Evolutionary conservation across 495 filamentous ascomycete species (phyloP).

Genomic region (Annulohypoxylon maeteangense): DNA sequence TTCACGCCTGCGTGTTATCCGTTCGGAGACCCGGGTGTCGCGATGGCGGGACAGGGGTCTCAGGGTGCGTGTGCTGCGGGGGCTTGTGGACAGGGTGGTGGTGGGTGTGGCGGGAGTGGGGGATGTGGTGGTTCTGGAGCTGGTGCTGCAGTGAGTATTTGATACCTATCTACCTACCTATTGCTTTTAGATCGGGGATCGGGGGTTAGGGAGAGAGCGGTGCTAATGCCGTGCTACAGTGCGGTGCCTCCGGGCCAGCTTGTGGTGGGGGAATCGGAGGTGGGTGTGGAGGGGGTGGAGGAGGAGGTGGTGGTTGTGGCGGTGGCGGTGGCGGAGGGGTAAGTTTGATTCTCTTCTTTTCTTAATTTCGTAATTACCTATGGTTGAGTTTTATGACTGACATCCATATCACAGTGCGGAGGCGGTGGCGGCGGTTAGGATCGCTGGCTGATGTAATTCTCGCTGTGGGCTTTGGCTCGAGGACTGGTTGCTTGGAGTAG

Average conservation of each 20-base stretch:
- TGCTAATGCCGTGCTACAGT: slow-evolving; percentile 34
- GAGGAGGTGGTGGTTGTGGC: slow-evolving; percentile 44
- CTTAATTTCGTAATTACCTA: not conserved
- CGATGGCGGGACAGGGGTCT: slow-evolving; percentile 62
- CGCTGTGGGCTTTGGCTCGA: not conserved
- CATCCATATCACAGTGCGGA: not conserved
- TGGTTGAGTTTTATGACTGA: not conserved
- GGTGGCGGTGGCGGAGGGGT: slow-evolving; percentile 47
- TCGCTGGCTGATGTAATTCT: not conserved
- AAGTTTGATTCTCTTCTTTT: not conserved
- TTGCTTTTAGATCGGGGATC: not conserved
- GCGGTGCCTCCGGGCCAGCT: slow-evolving; percentile 34
- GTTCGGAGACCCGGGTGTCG: slow-evolving; percentile 62
- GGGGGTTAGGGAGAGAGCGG: too few species aligned
- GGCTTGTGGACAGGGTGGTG: slow-evolving; percentile 65
- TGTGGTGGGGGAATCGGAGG: slow-evolving; percentile 51
- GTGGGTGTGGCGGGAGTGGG: slow-evolving; percentile 54
- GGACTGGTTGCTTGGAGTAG: not conserved
- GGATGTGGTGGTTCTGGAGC: slow-evolving; percentile 48
- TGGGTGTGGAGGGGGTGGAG: slow-evolving; percentile 49
- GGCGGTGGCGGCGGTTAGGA: slow-evolving; percentile 8
- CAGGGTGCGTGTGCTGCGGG: slow-evolving; percentile 57
- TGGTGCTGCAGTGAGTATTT: slow-evolving; percentile 54
- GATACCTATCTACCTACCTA: not conserved
- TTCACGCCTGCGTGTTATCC: slow-evolving; percentile 48